phyloP scores from a whole-genome alignment of 257 asterid genomes.

The Gentiana macrophylla region DNA sequence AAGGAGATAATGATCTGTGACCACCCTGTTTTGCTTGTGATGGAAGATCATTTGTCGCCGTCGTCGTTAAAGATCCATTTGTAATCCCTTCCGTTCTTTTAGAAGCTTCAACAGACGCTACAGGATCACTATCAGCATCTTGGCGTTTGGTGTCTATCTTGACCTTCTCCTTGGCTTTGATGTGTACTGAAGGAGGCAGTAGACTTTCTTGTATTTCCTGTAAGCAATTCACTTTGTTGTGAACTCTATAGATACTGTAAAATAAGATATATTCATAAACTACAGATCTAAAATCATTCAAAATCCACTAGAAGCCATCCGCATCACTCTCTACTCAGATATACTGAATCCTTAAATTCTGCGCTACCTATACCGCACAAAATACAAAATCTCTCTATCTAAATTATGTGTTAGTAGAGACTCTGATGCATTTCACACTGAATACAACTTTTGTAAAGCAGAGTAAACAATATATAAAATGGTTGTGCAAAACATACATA shows the following conservation, averaged over 20 bases:
- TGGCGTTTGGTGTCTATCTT: conserved; percentile 15
- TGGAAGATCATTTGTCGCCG: conserved; percentile 20
- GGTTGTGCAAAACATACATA: not conserved
- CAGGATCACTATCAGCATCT: conserved; percentile 14
- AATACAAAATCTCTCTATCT: too few relatives aligned
- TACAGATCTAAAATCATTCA: too few relatives aligned
- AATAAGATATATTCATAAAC: too few relatives aligned
- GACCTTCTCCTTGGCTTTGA: conserved; percentile 46
- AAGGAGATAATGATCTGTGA: conserved; percentile 52
- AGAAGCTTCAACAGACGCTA: not conserved
- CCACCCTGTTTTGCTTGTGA: conserved; percentile 21
- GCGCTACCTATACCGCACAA: too few relatives aligned
- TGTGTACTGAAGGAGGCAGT: conserved; percentile 72
- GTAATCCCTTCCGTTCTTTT: conserved; percentile 19
- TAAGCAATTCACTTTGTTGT: conserved; percentile 11
- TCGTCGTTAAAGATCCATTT: conserved; percentile 20
- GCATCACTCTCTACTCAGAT: too few relatives aligned
- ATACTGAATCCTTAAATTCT: too few relatives aligned
- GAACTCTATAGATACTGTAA: too few relatives aligned
- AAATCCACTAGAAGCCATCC: too few relatives aligned
- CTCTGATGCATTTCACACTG: too few relatives aligned
- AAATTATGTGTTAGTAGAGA: too few relatives aligned
- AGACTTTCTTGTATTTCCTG: conserved; percentile 85
- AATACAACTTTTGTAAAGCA: too few relatives aligned
- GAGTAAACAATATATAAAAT: too few relatives aligned